phyloP scores from a whole-genome alignment of 2,329 filamentous ascomycete species.

The Hyphodiscus sp. region DNA sequence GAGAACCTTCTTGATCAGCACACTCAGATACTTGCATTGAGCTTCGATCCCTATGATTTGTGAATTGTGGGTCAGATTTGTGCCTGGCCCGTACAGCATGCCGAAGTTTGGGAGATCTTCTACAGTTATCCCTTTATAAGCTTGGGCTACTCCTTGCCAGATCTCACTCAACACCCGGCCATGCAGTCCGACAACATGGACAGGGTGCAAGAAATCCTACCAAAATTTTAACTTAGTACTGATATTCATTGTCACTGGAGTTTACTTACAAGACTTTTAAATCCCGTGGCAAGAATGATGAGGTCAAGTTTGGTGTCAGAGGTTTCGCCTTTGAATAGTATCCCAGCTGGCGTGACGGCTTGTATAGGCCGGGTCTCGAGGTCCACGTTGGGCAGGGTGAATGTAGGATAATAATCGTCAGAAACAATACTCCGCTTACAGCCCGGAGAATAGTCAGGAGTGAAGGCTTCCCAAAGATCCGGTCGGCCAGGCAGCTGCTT shows the following conservation, averaged over 20 bases:
- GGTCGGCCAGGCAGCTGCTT: constrained; percentile 37
- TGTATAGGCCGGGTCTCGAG: constrained; percentile 45
- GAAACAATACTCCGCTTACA: constrained; percentile 49
- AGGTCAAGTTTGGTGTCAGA: constrained; percentile 46
- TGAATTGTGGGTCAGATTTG: constrained; percentile 25
- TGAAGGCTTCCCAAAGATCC: constrained; percentile 46
- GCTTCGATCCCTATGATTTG: constrained; percentile 27
- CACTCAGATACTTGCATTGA: constrained; percentile 21
- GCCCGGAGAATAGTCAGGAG: constrained; percentile 46
- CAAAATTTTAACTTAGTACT: no score
- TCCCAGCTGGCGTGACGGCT: constrained; percentile 38
- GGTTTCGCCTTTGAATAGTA: constrained; percentile 37
- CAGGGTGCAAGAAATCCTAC: constrained; percentile 55
- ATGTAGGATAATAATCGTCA: constrained; percentile 49
- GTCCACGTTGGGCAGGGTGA: constrained; percentile 39
- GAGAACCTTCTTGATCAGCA: constrained; percentile 34
- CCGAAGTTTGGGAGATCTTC: constrained; percentile 20
- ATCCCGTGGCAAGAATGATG: constrained; percentile 52
- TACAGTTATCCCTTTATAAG: constrained; percentile 20
- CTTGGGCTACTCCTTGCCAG: constrained; percentile 45
- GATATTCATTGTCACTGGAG: no score
- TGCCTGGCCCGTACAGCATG: constrained; percentile 33
- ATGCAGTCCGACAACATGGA: constrained; percentile 42
- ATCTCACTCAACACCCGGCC: constrained; percentile 39
- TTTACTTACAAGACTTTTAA: no score